phyloP scores from a whole-genome alignment of 352 stramenopile genomes.

The Thalassiosira mediterranea region DNA sequence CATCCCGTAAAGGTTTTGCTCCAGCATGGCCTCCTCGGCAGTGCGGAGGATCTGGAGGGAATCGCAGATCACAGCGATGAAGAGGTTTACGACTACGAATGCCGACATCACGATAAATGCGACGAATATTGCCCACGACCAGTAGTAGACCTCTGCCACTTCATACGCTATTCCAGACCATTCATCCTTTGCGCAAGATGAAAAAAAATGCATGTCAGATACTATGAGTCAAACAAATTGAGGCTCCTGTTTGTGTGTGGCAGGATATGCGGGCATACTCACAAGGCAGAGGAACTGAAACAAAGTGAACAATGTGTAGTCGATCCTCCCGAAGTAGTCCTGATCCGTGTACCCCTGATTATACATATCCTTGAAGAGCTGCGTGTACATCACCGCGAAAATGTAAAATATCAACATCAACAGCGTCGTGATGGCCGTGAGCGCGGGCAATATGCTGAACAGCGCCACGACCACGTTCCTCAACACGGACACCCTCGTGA shows the following conservation, averaged over 20 bases:
- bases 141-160: conserved; percentile 30
- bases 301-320: conserved; percentile 36
- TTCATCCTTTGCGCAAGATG: conserved; percentile 29
- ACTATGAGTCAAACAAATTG: background rate
- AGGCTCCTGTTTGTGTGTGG: background rate
- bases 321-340: conserved; percentile 37
- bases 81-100: conserved; percentile 53
- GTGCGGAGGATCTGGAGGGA: conserved; percentile 27
- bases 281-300: conserved; percentile 40
- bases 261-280: conserved; percentile 3
- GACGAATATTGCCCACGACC: conserved; percentile 43
- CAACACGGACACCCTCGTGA: conserved; percentile 28
- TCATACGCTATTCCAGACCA: conserved; percentile 49
- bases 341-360: conserved; percentile 1
- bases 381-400: conserved; percentile 42
- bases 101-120: conserved; percentile 33
- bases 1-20: background rate
- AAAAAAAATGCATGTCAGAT: conserved; percentile 1
- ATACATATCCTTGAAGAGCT: conserved; percentile 36
- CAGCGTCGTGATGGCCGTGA: conserved; percentile 27
- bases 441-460: conserved; percentile 26
- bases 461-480: conserved; percentile 35
- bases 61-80: conserved; percentile 62
- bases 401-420: conserved; percentile 40
- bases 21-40: conserved; percentile 22